A percentile compares a stretch with the other conserved stretches of the same genome.
Evolutionary conservation across 495 filamentous ascomycete genomes (phyloP).

Genomic region (Podospora bellae-mahoneyi): DNA sequence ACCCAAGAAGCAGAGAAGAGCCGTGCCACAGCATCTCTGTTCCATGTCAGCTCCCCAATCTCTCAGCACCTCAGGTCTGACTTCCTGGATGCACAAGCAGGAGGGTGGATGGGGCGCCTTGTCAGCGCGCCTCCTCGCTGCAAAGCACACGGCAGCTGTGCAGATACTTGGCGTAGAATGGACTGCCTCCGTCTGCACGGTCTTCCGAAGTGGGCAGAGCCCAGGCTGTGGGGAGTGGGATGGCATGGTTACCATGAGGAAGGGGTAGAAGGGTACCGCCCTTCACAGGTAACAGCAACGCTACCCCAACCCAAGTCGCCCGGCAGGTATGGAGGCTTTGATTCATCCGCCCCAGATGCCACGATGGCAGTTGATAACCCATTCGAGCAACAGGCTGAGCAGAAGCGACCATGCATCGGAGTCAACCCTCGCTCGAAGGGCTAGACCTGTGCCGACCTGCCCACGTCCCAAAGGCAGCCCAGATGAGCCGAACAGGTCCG

Average conservation of each 20-base stretch:
- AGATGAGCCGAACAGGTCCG: neutral
- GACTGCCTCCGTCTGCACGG: constrained; percentile 1
- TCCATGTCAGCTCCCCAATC: constrained; percentile 8
- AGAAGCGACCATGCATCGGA: neutral
- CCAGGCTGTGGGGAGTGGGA: constrained; percentile 2
- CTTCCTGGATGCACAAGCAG: constrained; percentile 13
- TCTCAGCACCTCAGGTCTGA: constrained; percentile 6
- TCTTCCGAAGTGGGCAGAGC: constrained; percentile 4
- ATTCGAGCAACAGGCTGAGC: too few species aligned
- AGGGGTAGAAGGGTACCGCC: neutral
- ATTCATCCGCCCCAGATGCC: neutral
- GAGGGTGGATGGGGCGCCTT: constrained; percentile 1
- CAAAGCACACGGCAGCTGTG: constrained; percentile 4
- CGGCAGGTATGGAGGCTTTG: neutral
- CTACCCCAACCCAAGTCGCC: neutral
- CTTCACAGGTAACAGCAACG: neutral
- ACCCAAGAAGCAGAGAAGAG: constrained; percentile 1
- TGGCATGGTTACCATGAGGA: constrained; percentile 2
- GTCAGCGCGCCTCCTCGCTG: constrained; percentile 3
- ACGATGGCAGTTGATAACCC: neutral
- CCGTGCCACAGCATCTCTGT: constrained; percentile 9
- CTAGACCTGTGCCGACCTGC: neutral
- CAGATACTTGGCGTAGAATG: constrained; percentile 3
- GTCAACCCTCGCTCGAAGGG: neutral
- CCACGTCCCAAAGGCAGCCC: neutral